Evolutionary conservation across 78 protist species (phyloP).

Genomic region (Chrysochromulina parva): DNA sequence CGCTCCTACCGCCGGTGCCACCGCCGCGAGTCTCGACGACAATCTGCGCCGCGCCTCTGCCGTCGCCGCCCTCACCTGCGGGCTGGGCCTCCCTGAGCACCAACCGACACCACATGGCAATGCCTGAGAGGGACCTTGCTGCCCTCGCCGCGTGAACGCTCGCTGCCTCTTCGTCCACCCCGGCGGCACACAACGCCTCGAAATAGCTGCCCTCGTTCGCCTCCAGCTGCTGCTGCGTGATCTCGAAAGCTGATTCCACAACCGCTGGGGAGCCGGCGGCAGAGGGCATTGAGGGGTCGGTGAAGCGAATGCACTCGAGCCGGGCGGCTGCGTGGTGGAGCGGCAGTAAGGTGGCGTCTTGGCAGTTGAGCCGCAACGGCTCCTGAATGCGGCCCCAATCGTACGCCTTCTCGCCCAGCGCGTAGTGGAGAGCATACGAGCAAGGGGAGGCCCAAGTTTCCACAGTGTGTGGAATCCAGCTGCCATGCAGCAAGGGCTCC

Average conservation of each 20-base stretch:
- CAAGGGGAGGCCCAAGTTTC: background rate
- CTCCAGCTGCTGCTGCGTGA: background rate
- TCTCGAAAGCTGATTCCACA: background rate
- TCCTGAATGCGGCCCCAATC: background rate
- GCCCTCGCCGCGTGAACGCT: background rate
- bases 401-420: background rate
- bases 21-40: no score
- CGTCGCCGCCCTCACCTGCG: background rate
- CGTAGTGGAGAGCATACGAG: background rate
- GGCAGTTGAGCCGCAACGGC: slow-evolving; percentile 16
- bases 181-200: background rate
- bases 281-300: background rate
- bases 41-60: background rate
- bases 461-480: background rate
- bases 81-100: background rate
- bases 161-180: background rate
- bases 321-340: background rate
- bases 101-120: slow-evolving; percentile 5
- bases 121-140: background rate
- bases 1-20: no score
- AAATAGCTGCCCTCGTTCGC: background rate
- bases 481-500: background rate
- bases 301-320: background rate
- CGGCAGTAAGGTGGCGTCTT: background rate
- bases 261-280: background rate